Conservation (phyloP, 2,329 filamentous ascomycete species). For the Huntiella decipiens region DNA sequence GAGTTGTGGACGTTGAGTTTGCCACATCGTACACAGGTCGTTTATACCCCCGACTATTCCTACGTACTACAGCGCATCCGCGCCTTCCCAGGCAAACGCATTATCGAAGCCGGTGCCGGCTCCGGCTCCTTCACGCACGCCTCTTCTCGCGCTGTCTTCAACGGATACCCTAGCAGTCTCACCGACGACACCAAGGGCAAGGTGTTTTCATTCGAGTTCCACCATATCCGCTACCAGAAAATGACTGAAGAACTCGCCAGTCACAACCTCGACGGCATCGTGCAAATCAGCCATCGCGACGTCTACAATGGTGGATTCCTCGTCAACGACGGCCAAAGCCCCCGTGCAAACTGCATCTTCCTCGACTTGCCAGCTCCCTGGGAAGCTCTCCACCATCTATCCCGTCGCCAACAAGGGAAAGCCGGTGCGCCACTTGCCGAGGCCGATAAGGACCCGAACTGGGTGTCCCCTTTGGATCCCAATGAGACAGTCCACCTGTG, state of each 20-base stretch:
- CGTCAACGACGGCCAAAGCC: slow-evolving; percentile 6
- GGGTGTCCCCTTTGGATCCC: slow-evolving; percentile 40
- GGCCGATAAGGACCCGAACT: slow-evolving; percentile 14
- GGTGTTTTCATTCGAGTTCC: slow-evolving; percentile 70
- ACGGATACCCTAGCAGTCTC: slow-evolving; percentile 37
- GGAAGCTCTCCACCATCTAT: slow-evolving; percentile 60
- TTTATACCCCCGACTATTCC: slow-evolving; percentile 75
- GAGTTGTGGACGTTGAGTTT: slow-evolving; percentile 67
- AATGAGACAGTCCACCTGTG: slow-evolving; percentile 60
- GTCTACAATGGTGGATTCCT: slow-evolving; percentile 61
- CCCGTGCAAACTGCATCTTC: slow-evolving; percentile 36
- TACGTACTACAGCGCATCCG: slow-evolving; percentile 62
- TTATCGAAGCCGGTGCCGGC: slow-evolving; percentile 68
- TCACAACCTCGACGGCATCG: slow-evolving; percentile 45
- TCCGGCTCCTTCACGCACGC: slow-evolving; percentile 76
- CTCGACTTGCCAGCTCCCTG: slow-evolving; percentile 67
- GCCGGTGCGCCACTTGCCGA: slow-evolving; percentile 17
- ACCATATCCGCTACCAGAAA: slow-evolving; percentile 50
- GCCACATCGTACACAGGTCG: slow-evolving; percentile 68
- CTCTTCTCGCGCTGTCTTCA: slow-evolving; percentile 55
- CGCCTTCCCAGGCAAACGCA: slow-evolving; percentile 48
- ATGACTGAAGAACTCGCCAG: slow-evolving; percentile 49
- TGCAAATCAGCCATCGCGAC: slow-evolving; percentile 58
- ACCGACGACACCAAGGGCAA: slow-evolving; percentile 36
- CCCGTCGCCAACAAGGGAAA: slow-evolving; percentile 24